Percentiles rank a stretch among this genome's conserved stretches.
These are phyloP conservation scores for Bothriochloa decipiens DNA, from an alignment of 176 grass and related monocot genomes.

Conservation along the genomic window DNA sequence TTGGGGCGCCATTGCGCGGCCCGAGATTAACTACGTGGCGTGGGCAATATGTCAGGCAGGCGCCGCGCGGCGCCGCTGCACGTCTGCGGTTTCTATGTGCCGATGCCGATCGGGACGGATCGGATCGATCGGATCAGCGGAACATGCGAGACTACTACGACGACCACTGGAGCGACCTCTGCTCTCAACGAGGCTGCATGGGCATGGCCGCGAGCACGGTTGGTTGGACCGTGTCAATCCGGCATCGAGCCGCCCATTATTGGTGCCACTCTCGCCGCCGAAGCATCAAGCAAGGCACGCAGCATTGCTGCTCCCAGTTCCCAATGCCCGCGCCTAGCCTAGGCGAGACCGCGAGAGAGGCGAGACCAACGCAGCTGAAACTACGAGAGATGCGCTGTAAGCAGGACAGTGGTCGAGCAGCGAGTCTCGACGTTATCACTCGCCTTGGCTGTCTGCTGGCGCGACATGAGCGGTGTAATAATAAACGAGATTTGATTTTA, in stretches of 20 bases:
- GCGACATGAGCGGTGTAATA: no score
- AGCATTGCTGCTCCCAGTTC: conserved; percentile 34
- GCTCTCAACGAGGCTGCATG: background rate
- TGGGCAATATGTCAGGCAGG: background rate
- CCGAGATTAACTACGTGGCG: no score
- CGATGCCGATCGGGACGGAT: background rate
- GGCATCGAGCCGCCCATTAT: conserved; percentile 25
- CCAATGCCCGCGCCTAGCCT: conserved; percentile 32
- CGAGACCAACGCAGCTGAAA: conserved; percentile 9
- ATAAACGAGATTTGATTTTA: background rate
- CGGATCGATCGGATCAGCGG: conserved; percentile 13
- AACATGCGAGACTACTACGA: conserved; percentile 25
- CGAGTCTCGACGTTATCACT: background rate
- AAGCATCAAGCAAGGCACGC: background rate
- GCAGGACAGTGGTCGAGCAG: background rate
- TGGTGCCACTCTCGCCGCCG: background rate
- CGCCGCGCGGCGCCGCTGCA: conserved; percentile 34
- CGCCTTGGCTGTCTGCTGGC: no score
- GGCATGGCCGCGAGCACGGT: no score
- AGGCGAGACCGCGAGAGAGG: background rate
- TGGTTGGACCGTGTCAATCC: background rate
- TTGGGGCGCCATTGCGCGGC: no score
- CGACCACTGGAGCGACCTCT: background rate
- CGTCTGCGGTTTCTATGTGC: conserved; percentile 35
- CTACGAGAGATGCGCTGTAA: conserved; percentile 13